Base-by-base conservation (phyloP, 2,329 filamentous ascomycete species). In the Macrophomina phaseolina region DNA sequence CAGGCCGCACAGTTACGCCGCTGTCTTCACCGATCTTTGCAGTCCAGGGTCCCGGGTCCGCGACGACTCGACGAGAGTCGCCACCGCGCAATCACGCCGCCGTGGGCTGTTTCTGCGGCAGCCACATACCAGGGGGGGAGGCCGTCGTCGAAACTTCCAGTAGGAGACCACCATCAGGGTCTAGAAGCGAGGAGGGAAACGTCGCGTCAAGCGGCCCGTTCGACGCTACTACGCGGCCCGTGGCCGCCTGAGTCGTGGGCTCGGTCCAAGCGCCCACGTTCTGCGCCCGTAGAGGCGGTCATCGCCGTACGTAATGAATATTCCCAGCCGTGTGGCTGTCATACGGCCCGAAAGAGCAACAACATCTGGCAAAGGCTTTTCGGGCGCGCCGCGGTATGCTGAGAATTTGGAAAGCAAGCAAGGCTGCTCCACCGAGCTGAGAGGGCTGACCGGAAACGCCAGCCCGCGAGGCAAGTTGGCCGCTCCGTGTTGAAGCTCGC, bases 171-270 rank as follows among this genome's bases (percentile, higher is more conserved):
- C 48, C 14, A 2, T 48, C 56, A 61, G 56, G 56, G 56, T 61
- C 56, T 61, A 61, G 56, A 61, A 61, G 42, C 56, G 42, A 61
- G 42, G 7, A 30, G n/a, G 40, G 16, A 36, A 23, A 48, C 28
- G 42, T 48, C 40, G 55, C 56, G 56, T 48, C n/a, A 14, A 30
- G 56, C 42, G 56, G 56, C 56, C 56, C 42, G 56, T 61, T 36
- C 40, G 55, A 60, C 55, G 28, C 55, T 60, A 60, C 55, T n/a
- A 23, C 42, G 56, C 56, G 56, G 56, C 56, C 56, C 56, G 56
- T 61, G 56, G 56, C 6, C n/a, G 56, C 56, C 40, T 61, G 56
- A 61, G 40, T 61, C 56, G 42, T 36, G 23, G 23, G 30, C 12
- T 2, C 8, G 28, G 56, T 28, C 56, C 3, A n/a, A 14, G 56